Evolutionary conservation across 2,329 filamentous ascomycete genomes (phyloP), one percentile per base, ranked within the genome.

Genomic region (Fusarium coicis): DNA sequence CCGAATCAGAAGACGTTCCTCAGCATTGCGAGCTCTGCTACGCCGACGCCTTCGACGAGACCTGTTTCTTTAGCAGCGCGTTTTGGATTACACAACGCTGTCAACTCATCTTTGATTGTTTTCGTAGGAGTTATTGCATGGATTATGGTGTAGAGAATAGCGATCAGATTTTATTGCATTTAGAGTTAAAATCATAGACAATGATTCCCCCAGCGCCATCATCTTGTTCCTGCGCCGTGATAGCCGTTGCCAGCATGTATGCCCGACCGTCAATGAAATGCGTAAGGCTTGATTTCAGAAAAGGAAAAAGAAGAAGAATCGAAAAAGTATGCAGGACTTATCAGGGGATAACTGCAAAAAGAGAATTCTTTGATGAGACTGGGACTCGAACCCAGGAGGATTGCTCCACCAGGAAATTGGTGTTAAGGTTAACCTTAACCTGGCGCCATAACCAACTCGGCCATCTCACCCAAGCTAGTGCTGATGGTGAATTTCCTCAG

Each of bases 1-100:
- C 81, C 82, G 3, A 78, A 86, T 28, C 78, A 82, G 32, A 81
- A 77, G 66, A 83, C 80, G 0, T 76, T 43, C 15, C 34, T 72
- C 3, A 54, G 28, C 9, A 47, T 54, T 1, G 63, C 54, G 4
- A 65, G 47, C 15, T 19, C 46, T 21, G 44, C 68, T 11, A 16
- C 47, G 2, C 37, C 67, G 4, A 44, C 28, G 4, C 23, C 42
- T 16, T 63, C 49, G 2, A 14, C 37, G 3, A 34, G 37, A 21
- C 64, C 64, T 14, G n/a, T 8, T 2, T 68, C 66, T 19, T 3
- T 64, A 21, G 66, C 44, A 3, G 10, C 40, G 11, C n/a, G 19
- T 11, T 39, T 50, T 15, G 44, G 40, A 11, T 6, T 53, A 1
- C 40, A 30, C 3, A 6, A 23, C 0, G 32, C 54, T 5, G 43